Base-by-base conservation (phyloP, 129 eudicot species). In the Flaveria bidentis region DNA sequence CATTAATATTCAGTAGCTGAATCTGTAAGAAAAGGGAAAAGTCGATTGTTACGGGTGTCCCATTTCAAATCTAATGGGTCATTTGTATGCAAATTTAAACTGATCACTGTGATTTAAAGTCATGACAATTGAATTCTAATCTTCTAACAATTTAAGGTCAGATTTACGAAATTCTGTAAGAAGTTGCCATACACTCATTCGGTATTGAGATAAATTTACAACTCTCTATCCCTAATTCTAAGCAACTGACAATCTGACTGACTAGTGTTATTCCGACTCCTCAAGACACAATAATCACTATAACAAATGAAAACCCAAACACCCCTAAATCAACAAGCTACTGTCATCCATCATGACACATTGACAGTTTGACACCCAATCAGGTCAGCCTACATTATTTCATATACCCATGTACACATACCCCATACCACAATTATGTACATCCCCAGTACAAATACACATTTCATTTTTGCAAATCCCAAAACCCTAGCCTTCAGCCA, bases 401-500 rank as follows among this genome's bases (percentile, higher is more conserved):
- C 50, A 1, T 8, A 22, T 41, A 36, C 57, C 60, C 9, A 13
- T 60, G 28, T 25, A 49, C 15, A 50, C 36, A 73, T 15, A 51
- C 53, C 12, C 20, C 16, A 26, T 39, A n/a, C 30, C 30, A 42
- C 18, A 75, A 13, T 63, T 63, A 61, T 33, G 28, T 50, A 71
- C 42, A 71, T 36, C 47, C 75, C 33, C 33, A 41, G 17, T 17
- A 52, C 18, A 30, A 3, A 28, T 20, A 50, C 1, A 42, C 75
- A 55, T 56, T 25, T 16, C 49, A 57, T 25, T 77, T 69, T 69
- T 55, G 47, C 62, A 16, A 69, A 69, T 45, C 26, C 70, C 68
- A 56, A 77, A 76, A 77, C 81, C 81, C 76, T 77, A 69, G 76
- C 67, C 28, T 69, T 56, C 61, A 30, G 25, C 60, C 55, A 55